Evolutionary conservation across 1,284 basidiomycete species (phyloP).

Genomic region (Microbotryum scabiosae): DNA sequence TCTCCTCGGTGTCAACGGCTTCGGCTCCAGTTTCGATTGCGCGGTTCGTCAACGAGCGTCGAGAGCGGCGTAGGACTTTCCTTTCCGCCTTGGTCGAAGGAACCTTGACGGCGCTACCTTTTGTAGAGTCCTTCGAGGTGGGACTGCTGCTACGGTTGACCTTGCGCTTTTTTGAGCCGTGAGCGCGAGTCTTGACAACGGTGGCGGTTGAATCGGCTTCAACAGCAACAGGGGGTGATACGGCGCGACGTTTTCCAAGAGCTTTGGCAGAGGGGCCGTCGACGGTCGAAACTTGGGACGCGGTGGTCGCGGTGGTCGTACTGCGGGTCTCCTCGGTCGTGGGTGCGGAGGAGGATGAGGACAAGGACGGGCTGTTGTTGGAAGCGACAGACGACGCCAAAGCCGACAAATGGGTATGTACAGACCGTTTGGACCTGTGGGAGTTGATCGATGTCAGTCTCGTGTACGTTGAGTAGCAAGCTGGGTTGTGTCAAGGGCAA

Average conservation of each 20-base stretch:
- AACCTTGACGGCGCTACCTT: not conserved
- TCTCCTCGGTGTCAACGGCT: not conserved
- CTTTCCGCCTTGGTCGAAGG: conserved; percentile 2
- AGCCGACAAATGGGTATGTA: too few species aligned
- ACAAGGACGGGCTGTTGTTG: too few species aligned
- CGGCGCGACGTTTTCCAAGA: conserved; percentile 32
- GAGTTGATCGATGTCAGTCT: too few species aligned
- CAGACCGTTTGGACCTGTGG: too few species aligned
- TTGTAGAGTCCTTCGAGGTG: not conserved
- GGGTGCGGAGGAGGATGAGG: too few species aligned
- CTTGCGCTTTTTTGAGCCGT: conserved; percentile 21
- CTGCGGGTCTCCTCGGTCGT: too few species aligned
- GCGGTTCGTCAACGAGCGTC: not conserved
- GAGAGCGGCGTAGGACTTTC: not conserved
- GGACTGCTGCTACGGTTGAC: conserved; percentile 1
- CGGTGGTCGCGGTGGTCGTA: too few species aligned
- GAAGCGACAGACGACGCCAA: too few species aligned
- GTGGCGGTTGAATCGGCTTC: not conserved
- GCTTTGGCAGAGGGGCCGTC: conserved; percentile 20
- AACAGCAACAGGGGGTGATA: conserved; percentile 19
- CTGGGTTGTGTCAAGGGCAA: too few species aligned
- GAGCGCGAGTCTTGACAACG: not conserved
- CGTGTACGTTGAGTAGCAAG: too few species aligned
- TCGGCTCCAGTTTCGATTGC: not conserved
- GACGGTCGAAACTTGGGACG: too few species aligned